These are phyloP conservation scores for Pholiota conissans DNA, from an alignment of 768 basidiomycete species.

Conservation along the genomic window DNA sequence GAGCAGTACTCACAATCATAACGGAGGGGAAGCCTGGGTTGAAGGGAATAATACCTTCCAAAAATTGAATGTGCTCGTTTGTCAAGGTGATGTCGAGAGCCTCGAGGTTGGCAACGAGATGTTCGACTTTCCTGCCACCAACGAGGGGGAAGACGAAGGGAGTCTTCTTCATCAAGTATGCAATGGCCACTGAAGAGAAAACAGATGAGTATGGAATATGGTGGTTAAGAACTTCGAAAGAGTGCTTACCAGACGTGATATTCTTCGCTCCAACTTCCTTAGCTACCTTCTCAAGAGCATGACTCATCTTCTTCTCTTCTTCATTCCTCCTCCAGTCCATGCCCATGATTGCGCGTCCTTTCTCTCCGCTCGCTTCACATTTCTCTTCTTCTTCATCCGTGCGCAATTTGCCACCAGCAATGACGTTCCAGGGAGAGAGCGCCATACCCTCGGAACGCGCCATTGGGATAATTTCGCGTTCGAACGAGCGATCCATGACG, in stretches of 20 bases:
- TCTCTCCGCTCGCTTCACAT: slow-evolving; percentile 28
- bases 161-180: not conserved
- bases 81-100: not conserved
- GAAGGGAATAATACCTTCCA: not conserved
- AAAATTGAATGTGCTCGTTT: not conserved
- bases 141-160: not conserved
- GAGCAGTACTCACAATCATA: not conserved
- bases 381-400: slow-evolving; percentile 45
- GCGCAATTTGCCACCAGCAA: slow-evolving; percentile 45
- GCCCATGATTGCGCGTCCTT: not conserved
- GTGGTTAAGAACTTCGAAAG: not conserved
- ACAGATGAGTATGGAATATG: not conserved
- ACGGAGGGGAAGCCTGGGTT: not conserved
- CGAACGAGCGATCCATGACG: slow-evolving; percentile 44
- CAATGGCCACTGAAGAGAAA: not conserved
- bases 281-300: not conserved
- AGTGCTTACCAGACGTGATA: not conserved
- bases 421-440: slow-evolving; percentile 31
- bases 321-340: not conserved
- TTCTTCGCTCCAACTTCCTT: not conserved
- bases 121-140: slow-evolving; percentile 18
- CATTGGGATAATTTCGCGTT: slow-evolving; percentile 54
- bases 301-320: not conserved
- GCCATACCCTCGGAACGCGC: slow-evolving; percentile 40
- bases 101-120: not conserved